Evolutionary conservation across 345 rosid species (phyloP).

Genomic region (Salix purpurea): DNA sequence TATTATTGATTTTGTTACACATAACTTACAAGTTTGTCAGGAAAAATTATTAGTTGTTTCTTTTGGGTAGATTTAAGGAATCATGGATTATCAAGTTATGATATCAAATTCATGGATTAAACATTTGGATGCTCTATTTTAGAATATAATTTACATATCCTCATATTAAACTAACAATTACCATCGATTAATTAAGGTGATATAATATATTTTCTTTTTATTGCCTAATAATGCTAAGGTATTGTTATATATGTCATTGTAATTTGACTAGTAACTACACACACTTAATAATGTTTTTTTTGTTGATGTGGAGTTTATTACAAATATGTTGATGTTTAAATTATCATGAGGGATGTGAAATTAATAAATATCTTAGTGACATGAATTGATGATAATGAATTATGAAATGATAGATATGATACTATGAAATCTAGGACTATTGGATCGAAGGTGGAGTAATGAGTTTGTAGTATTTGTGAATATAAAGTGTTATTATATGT

Average conservation of each 20-base stretch:
- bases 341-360: neutral
- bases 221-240: no score
- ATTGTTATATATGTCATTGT: no score
- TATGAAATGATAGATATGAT: neutral
- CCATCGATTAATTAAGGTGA: neutral
- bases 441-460: neutral
- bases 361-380: neutral
- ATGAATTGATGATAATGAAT: no score
- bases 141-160: neutral
- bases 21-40: accelerated
- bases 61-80: neutral
- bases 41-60: no score
- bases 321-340: no score
- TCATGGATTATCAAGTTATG: neutral
- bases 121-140: no score
- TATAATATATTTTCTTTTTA: no score
- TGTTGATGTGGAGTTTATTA: neutral
- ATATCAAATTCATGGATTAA: no score
- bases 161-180: neutral
- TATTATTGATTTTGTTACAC: neutral
- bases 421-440: accelerated
- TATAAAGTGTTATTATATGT: no score
- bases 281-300: no score
- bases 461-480: neutral
- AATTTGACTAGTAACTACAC: no score